These are phyloP conservation scores for Blastobotrys niveus DNA, from an alignment of 1,139 yeast species.

Conservation along the genomic window DNA sequence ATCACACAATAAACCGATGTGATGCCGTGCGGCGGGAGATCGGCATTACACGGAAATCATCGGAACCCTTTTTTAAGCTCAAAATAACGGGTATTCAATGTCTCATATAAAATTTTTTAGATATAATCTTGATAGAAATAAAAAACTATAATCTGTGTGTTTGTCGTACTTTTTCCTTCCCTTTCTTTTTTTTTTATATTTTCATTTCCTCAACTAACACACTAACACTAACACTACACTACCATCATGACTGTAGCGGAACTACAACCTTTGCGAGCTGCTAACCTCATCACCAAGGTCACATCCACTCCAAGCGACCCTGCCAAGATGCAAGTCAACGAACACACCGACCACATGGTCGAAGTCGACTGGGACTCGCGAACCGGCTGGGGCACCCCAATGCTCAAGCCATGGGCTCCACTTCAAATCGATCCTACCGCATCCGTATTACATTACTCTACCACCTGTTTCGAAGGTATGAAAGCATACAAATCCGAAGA, in stretches of 20 bases:
- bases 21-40: no score
- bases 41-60: no score
- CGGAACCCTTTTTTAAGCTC: no score
- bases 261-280: constrained; percentile 10
- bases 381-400: constrained; percentile 40
- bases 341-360: constrained; percentile 41
- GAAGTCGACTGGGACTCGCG: constrained; percentile 38
- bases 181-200: not conserved
- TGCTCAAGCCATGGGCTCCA: constrained; percentile 39
- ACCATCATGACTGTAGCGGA: not conserved
- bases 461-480: constrained; percentile 36
- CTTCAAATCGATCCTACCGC: constrained; percentile 32
- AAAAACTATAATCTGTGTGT: no score
- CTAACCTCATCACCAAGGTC: constrained; percentile 11
- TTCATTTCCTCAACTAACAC: no score
- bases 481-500: constrained; percentile 31
- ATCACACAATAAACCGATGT: no score
- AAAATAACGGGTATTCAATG: no score
- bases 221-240: no score
- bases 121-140: no score
- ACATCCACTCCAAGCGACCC: constrained; percentile 13
- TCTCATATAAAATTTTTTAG: no score
- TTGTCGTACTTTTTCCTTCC: not conserved
- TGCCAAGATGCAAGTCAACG: constrained; percentile 5
- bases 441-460: constrained; percentile 33